Percentiles rank a stretch among this genome's conserved stretches.
Conservation (phyloP, 441 rosid species). For the Dalechampia spathulata region DNA sequence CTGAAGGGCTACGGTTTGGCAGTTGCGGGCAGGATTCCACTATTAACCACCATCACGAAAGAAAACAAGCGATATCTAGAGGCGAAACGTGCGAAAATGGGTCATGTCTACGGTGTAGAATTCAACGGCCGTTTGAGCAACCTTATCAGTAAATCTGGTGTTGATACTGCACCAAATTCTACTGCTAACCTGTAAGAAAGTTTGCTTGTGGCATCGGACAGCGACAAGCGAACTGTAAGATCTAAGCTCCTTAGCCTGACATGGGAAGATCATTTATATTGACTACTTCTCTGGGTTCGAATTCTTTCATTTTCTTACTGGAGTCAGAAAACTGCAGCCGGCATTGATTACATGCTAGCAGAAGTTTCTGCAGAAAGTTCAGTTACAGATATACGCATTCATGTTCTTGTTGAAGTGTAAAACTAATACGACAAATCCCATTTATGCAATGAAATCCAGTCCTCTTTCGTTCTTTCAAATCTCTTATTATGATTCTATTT, state of each 20-base stretch:
- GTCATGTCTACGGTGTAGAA: conserved; percentile 54
- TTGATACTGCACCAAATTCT: conserved; percentile 14
- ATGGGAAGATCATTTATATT: background rate
- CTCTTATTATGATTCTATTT: background rate
- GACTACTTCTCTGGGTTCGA: background rate
- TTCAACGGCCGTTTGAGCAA: conserved; percentile 26
- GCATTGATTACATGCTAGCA: background rate
- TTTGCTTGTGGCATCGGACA: conserved; percentile 1
- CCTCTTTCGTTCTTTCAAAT: too few species aligned
- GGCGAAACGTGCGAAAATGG: conserved; percentile 72
- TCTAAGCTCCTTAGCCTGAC: background rate
- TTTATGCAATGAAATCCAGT: background rate
- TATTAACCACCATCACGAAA: conserved; percentile 32
- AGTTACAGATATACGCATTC: background rate
- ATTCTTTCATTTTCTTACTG: conserved; percentile 4
- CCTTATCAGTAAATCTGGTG: conserved; percentile 16
- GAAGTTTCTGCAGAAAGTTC: background rate
- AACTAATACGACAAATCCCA: background rate
- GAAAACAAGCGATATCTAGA: conserved; percentile 62
- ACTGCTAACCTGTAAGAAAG: conserved; percentile 13
- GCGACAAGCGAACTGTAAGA: background rate
- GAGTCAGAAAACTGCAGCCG: too few species aligned
- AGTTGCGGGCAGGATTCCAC: conserved; percentile 69
- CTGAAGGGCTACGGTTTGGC: conserved; percentile 88
- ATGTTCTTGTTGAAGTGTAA: background rate